phyloP scores from a whole-genome alignment of 108 stramenopile genomes.

The Hondaea fermentalgiana region DNA sequence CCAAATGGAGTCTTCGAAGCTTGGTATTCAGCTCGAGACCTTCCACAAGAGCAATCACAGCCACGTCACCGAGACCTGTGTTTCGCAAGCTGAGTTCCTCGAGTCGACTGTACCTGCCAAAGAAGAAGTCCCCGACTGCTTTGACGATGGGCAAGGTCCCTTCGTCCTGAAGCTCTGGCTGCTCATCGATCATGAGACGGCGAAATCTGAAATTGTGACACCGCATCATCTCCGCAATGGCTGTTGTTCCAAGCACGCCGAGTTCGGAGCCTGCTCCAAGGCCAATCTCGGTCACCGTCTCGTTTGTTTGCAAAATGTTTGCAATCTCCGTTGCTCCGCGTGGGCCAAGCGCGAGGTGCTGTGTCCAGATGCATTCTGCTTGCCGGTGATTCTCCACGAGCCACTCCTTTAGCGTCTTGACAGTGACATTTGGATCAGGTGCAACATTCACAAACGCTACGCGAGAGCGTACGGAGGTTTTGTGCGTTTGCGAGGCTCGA shows the following conservation, averaged over 20 bases:
- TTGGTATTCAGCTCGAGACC: neutral
- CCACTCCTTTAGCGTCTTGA: neutral
- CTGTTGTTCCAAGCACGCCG: neutral
- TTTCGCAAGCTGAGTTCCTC: conserved; percentile 7
- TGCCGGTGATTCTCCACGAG: neutral
- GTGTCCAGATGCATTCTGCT: neutral
- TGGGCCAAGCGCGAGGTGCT: neutral
- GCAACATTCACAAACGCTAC: neutral
- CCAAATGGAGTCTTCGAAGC: neutral
- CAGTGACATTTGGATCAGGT: neutral
- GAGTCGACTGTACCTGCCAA: neutral
- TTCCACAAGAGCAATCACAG: neutral
- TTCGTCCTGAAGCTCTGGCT: neutral
- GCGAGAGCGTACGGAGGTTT: too few species aligned
- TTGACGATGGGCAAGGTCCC: neutral
- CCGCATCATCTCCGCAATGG: neutral
- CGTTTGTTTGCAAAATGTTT: neutral
- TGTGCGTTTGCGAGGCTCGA: too few species aligned
- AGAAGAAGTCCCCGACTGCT: neutral
- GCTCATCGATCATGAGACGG: neutral
- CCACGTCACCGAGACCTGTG: neutral
- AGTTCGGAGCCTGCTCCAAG: neutral
- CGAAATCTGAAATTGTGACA: neutral
- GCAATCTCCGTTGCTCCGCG: neutral
- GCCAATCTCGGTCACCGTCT: neutral